Conservation (phyloP, 768 basidiomycete species). For the Tricholoma matsutake region DNA sequence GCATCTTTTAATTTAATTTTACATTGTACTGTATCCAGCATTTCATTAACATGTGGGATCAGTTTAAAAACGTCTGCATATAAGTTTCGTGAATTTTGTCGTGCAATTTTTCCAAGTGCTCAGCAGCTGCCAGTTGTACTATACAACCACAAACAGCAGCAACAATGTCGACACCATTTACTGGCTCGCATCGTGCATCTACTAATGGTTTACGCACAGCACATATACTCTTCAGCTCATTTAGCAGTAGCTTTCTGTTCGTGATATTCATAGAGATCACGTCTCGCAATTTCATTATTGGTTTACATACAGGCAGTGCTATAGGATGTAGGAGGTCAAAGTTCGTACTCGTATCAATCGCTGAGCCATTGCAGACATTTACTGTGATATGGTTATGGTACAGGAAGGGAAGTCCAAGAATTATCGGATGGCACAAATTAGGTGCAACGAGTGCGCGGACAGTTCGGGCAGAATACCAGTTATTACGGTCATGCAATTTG, state of each 20-base stretch:
- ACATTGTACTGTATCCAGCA: not conserved
- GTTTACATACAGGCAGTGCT: not conserved
- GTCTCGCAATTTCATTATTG: not conserved
- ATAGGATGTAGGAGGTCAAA: constrained; percentile 1
- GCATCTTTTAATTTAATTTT: not conserved
- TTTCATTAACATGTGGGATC: not conserved
- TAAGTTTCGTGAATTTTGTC: not conserved
- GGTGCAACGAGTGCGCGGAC: too few relatives aligned
- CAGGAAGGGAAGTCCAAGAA: not conserved
- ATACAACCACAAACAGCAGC: not conserved
- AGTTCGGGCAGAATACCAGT: too few relatives aligned
- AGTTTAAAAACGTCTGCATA: not conserved
- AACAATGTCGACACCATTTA: not conserved
- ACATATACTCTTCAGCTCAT: not conserved
- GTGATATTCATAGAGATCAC: not conserved
- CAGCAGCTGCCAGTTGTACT: not conserved
- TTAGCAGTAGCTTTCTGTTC: not conserved
- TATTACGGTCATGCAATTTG: not conserved
- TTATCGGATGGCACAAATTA: too few relatives aligned
- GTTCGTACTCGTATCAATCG: not conserved
- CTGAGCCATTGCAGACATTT: not conserved
- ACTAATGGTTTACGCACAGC: not conserved
- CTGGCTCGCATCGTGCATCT: not conserved
- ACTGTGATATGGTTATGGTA: not conserved
- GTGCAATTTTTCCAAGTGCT: not conserved